phyloP scores from a whole-genome alignment of 257 asterid genomes.

The Datura wrightii region DNA sequence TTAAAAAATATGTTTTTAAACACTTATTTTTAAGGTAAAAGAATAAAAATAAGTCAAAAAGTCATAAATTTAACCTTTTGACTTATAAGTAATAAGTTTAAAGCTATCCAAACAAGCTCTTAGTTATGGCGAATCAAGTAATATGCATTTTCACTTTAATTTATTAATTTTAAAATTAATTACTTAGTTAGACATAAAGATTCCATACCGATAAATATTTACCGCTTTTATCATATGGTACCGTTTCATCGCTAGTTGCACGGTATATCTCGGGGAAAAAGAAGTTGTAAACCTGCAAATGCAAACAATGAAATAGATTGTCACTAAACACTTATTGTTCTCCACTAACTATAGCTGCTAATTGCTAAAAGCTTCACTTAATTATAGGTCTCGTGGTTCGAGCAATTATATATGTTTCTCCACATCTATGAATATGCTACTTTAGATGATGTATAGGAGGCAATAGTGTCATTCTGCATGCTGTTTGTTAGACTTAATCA shows the following conservation, averaged over 20 bases:
- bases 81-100: too few relatives aligned
- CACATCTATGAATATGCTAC: slow-evolving; percentile 19
- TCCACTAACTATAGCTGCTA: not conserved
- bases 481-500: not conserved
- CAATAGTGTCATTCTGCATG: not conserved
- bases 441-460: not conserved
- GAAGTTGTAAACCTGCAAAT: not conserved
- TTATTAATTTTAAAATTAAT: not conserved
- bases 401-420: not conserved
- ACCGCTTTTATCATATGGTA: not conserved
- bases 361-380: not conserved
- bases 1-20: too few relatives aligned
- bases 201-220: too few relatives aligned
- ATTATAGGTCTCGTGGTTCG: not conserved
- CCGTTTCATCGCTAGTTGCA: not conserved
- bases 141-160: not conserved
- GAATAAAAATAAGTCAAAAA: too few relatives aligned
- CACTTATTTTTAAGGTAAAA: too few relatives aligned
- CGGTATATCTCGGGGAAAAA: not conserved
- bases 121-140: too few relatives aligned
- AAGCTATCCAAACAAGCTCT: too few relatives aligned
- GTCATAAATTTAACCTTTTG: too few relatives aligned
- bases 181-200: not conserved
- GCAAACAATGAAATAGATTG: not conserved
- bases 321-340: not conserved